Evolutionary conservation across 768 basidiomycete species (phyloP).

Genomic region (Trametes gibbosa): DNA sequence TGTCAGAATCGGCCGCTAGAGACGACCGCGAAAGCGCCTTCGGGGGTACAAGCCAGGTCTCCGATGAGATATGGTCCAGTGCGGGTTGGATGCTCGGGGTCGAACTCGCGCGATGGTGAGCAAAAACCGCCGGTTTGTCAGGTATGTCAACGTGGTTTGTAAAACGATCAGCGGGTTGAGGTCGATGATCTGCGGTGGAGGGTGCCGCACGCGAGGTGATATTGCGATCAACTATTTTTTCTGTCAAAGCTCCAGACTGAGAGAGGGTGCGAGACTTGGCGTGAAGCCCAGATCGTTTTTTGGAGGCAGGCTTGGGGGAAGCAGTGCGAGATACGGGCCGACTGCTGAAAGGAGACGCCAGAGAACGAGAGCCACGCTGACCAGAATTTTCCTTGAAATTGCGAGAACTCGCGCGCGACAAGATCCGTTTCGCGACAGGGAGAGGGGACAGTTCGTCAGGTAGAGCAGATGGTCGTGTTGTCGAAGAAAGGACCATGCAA

Average conservation of each 20-base stretch:
- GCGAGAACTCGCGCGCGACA: constrained; percentile 40
- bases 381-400: constrained; percentile 40
- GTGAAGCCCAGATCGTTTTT: constrained; percentile 26
- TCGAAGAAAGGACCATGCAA: constrained; percentile 15
- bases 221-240: constrained; percentile 10
- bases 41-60: constrained; percentile 31
- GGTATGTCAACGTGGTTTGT: neutral
- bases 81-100: constrained; percentile 22
- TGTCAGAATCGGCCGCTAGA: constrained; percentile 1
- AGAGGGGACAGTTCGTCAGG: constrained; percentile 43
- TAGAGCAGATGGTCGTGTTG: constrained; percentile 13
- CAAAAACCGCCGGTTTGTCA: neutral
- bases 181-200: neutral
- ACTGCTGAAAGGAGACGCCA: constrained; percentile 48
- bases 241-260: constrained; percentile 10
- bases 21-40: constrained; percentile 26
- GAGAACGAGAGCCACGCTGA: constrained; percentile 20
- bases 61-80: constrained; percentile 16
- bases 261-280: constrained; percentile 43
- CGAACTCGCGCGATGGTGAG: constrained; percentile 26
- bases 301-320: constrained; percentile 31
- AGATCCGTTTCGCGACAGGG: constrained; percentile 34
- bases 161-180: too few species aligned
- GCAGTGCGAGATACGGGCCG: constrained; percentile 40
- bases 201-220: neutral